Percentiles rank a stretch among this genome's conserved stretches.
Conservation (phyloP, 306 rosid species). For the Betula pendula region DNA sequence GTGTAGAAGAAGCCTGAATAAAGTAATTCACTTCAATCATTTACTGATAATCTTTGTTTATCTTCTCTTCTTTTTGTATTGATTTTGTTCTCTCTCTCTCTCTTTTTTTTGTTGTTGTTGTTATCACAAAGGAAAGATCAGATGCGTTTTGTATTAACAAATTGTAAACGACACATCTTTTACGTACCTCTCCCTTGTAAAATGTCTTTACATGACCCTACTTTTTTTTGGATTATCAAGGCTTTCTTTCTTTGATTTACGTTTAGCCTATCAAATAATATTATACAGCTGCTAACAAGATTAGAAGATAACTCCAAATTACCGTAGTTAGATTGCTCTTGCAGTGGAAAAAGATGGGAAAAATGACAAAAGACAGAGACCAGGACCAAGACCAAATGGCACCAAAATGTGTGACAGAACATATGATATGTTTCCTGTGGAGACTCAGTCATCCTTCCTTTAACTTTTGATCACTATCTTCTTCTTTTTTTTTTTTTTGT, state of each 20-base stretch:
- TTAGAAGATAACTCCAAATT: not conserved
- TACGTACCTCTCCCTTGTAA: too few relatives aligned
- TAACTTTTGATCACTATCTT: too few relatives aligned
- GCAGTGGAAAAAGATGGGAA: slow-evolving; percentile 19
- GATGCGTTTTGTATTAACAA: too few relatives aligned
- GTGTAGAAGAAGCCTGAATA: slow-evolving; percentile 14
- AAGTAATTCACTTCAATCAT: slow-evolving; percentile 18
- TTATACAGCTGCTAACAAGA: too few relatives aligned
- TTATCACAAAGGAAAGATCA: not conserved
- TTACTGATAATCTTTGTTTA: slow-evolving; percentile 22
- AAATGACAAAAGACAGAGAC: not conserved
- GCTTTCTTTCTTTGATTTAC: too few relatives aligned
- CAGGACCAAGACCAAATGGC: slow-evolving; percentile 14
- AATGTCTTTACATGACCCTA: too few relatives aligned
- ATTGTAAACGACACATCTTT: too few relatives aligned
- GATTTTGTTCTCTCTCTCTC: not conserved
- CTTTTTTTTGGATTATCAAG: too few relatives aligned
- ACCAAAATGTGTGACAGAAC: slow-evolving; percentile 2
- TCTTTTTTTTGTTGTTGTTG: not conserved
- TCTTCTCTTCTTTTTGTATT: slow-evolving; percentile 1
- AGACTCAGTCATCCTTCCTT: too few relatives aligned
- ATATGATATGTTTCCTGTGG: too few relatives aligned
- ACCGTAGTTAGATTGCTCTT: not conserved
- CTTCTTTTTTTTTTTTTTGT: too few relatives aligned
- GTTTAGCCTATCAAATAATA: too few relatives aligned